A percentile compares a stretch with the other conserved stretches of the same genome.
Conservation (phyloP, 2,329 filamentous ascomycete genomes). For the Daldinia sp. region DNA sequence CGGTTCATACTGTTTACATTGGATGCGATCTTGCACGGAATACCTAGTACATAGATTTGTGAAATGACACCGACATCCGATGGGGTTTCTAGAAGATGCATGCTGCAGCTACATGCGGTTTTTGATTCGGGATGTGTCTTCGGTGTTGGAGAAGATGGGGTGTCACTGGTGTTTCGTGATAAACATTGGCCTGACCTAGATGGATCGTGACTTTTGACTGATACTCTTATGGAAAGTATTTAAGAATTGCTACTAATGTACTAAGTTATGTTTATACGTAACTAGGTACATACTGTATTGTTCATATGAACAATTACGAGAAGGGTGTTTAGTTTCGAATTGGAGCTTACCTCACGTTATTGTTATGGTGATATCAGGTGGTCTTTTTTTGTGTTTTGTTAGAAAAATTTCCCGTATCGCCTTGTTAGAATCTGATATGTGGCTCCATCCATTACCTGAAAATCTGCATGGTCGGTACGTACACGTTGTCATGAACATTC, state of each 20-base stretch:
- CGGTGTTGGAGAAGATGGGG: conserved; percentile 1
- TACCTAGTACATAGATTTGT: conserved; percentile 9
- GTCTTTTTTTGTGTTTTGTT: neutral
- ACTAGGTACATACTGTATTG: neutral
- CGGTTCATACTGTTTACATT: conserved; percentile 1
- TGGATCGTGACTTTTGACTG: neutral
- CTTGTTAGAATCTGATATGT: conserved; percentile 11
- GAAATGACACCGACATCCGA: conserved; percentile 8
- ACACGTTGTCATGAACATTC: neutral
- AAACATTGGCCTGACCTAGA: neutral
- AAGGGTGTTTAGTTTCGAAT: conserved; percentile 4
- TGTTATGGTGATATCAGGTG: conserved; percentile 21
- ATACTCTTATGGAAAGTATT: neutral
- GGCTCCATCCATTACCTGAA: conserved; percentile 3
- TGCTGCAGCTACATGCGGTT: conserved; percentile 1
- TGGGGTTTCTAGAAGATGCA: conserved; percentile 8
- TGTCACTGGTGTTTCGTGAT: conserved; percentile 16
- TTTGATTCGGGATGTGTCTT: neutral
- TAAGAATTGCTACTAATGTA: neutral
- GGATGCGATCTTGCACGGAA: neutral
- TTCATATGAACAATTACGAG: neutral
- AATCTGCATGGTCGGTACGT: neutral
- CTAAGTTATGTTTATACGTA: neutral
- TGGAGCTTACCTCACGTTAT: conserved; percentile 26
- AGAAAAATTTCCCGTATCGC: neutral